Percentiles rank a stretch among this genome's conserved stretches.
Evolutionary conservation across 495 filamentous ascomycete species (phyloP).

Genomic region (Neurospora sp.): DNA sequence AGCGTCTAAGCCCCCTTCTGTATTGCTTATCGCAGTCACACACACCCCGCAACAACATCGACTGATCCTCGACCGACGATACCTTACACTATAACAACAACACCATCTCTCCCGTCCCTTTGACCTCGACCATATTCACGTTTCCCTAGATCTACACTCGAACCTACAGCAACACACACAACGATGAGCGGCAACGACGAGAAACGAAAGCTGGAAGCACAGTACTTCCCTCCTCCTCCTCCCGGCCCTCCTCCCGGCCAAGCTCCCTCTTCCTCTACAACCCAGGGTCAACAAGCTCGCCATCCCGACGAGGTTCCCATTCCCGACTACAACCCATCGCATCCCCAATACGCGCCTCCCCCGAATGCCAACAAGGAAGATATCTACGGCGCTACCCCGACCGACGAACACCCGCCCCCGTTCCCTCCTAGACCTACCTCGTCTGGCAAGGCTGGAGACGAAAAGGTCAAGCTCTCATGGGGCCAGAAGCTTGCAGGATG

Average conservation of each 20-base stretch:
- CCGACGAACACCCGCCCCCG: slow-evolving; percentile 12
- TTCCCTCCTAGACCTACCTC: slow-evolving; percentile 4
- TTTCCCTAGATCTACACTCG: not conserved
- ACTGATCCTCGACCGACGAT: not conserved
- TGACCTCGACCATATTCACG: not conserved
- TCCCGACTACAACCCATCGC: slow-evolving; percentile 12
- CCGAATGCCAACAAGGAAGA: slow-evolving; percentile 1
- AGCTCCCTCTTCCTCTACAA: not conserved
- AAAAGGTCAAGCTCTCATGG: slow-evolving; percentile 12
- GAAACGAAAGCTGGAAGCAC: slow-evolving; percentile 3
- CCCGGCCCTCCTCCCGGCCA: slow-evolving; percentile 10
- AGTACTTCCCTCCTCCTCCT: slow-evolving; percentile 16
- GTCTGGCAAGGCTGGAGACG: slow-evolving; percentile 6
- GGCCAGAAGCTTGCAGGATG: slow-evolving; percentile 16
- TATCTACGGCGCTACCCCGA: slow-evolving; percentile 20
- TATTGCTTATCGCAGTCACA: not conserved
- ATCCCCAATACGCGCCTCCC: not conserved
- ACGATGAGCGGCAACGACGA: not conserved
- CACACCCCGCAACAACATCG: not conserved
- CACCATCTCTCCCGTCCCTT: not conserved
- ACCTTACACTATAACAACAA: not conserved
- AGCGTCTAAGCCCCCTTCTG: not conserved
- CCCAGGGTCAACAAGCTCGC: not conserved
- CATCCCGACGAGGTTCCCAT: slow-evolving; percentile 21
- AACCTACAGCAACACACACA: not conserved